Evolutionary conservation across 352 stramenopile species (phyloP), one percentile per base, ranked within the genome.

Genomic region (Globisporangium spiculum): DNA sequence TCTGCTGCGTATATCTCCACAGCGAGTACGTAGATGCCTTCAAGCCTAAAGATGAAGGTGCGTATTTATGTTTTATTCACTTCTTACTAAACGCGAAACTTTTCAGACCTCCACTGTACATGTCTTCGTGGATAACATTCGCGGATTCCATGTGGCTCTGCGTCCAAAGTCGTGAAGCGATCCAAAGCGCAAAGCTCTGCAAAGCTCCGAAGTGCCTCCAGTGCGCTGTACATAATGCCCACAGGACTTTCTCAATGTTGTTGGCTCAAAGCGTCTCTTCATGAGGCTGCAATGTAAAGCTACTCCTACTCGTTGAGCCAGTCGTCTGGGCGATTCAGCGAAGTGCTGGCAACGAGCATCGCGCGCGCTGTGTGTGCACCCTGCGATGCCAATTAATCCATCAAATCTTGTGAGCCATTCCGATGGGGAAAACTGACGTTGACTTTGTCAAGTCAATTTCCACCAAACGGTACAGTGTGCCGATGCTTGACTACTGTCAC

Each of bases 391-490:
- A 30, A 24, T 32, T 10, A 30, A 22, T 22, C 20, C 6, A 12
- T 30, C 50, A 56, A 56, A 56, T 56, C n/a, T 32, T 22, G 50
- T 20, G 22, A 56, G 24, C 22, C 50, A 56, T 56, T 56, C 22
- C 22, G 50, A 56, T 56, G 22, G 50, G 9, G 50, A 56, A 30
- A 52, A 9, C 16, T 52, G 44, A 18, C 12, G 18, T 22, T 48
- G 38, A 20, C 38, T 6, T 6, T 16, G 14, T 18, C 38, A 46
- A 46, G 4, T 8, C 14, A 6, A 48, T 48, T 16, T 16, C 41
- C 41, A 50, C 41, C 41, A 50, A 50, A 50, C 8, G 41, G 41
- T 50, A 50, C 41, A 50, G 16, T 50, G 41, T 50, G 22, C 41
- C 41, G 7, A 4, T 5, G 4, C 3, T n/a, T 50, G 41, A n/a